Evolutionary conservation across 495 filamentous ascomycete genomes (phyloP).

Genomic region (Lichenothelia convexa): DNA sequence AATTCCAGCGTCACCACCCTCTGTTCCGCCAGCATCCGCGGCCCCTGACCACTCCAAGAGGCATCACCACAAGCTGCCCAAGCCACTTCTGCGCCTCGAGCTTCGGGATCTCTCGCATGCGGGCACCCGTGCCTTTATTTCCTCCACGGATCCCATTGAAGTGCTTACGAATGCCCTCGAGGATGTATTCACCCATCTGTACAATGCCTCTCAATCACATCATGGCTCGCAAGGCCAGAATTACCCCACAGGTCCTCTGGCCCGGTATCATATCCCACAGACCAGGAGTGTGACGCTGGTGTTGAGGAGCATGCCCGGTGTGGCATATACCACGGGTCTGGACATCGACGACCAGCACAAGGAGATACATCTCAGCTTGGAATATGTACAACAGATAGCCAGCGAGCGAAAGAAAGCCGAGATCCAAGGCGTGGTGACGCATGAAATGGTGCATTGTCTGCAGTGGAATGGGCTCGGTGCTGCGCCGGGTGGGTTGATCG

Average conservation of each 20-base stretch:
- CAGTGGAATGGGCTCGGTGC: conserved; percentile 53
- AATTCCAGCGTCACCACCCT: conserved; percentile 1
- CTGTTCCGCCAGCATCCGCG: conserved; percentile 1
- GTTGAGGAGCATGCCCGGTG: conserved; percentile 56
- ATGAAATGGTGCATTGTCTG: conserved; percentile 94
- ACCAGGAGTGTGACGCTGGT: conserved; percentile 78
- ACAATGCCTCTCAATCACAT: conserved; percentile 20
- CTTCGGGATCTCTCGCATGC: conserved; percentile 15
- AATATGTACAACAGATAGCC: conserved; percentile 41
- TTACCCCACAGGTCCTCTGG: no score
- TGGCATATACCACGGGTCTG: conserved; percentile 74
- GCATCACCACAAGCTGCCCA: conserved; percentile 9
- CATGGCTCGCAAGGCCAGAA: background rate
- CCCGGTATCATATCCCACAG: conserved; percentile 28
- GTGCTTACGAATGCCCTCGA: conserved; percentile 42
- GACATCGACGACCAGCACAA: conserved; percentile 83
- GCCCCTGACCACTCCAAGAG: conserved; percentile 2
- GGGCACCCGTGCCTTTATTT: conserved; percentile 15
- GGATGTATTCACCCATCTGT: conserved; percentile 46
- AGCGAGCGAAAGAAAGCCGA: conserved; percentile 32
- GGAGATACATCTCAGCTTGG: conserved; percentile 74
- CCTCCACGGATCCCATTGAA: no score
- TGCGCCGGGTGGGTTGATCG: conserved; percentile 64
- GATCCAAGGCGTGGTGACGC: conserved; percentile 65
- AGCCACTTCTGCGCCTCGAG: conserved; percentile 13